Base-by-base conservation (phyloP, 306 rosid genomes). In the Pterocarpus santalinus region DNA sequence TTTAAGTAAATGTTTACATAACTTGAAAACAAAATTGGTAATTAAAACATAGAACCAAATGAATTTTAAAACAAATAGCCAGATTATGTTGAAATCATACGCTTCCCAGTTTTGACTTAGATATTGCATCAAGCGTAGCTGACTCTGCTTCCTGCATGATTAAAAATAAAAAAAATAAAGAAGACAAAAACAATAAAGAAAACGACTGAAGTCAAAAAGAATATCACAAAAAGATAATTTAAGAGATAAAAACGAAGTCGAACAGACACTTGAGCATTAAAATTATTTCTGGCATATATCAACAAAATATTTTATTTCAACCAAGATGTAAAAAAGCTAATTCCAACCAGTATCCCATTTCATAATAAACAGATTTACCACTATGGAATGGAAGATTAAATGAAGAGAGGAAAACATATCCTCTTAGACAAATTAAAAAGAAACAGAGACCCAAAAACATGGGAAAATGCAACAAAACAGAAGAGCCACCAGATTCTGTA, bases 121-220 rank as follows among this genome's bases (percentile, higher is more conserved):
- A 95, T 77, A 88, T 91, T 80, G 97, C 99, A 87, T 95, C 99
- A 66, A 95, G 97, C 63, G 96, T 93, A 58, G 98, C 97, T 28
- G 92, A 80, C 88, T 95, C 99, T 80, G 92, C 90, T 87, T 95
- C 99, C 99, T 95, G 93, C 87, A 81, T 22, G 0, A 22, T 22
- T 22, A 22, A 22, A 22, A 22, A 22, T 22, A 22, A 22, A 1
- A 22, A 22, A 22, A 22, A 22, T 22, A 22, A 22, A 22, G 28
- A 22, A 22, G 28, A 22, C 38, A 51, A 73, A 13, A 34, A 58
- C 7, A 1, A 17, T 14, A 7, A 35, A 61, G 72, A 72, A 60
- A 49, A 13, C 5, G 14, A 55, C n/a, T 34, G 13, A 76, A 35
- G 67, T 77, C 66, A 80, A 77, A 79, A 75, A 52, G 0, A 75